These are phyloP conservation scores for Chaetomidium leptoderma DNA, from an alignment of 495 filamentous ascomycete species.

Conservation along the genomic window DNA sequence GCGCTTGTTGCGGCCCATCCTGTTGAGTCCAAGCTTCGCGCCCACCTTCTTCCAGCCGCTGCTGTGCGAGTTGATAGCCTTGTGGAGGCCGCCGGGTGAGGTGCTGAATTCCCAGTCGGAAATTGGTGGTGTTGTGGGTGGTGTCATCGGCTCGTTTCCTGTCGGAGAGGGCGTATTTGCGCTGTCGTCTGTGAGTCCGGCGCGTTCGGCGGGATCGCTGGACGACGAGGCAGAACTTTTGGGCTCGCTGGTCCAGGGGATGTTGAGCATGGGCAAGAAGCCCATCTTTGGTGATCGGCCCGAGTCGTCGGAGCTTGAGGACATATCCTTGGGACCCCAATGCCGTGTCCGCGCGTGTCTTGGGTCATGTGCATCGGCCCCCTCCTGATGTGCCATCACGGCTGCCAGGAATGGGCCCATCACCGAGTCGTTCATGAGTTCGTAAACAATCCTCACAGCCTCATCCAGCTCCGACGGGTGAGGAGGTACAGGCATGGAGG, in stretches of 20 bases:
- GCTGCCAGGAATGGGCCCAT: slow-evolving; percentile 76
- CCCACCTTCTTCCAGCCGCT: slow-evolving; percentile 83
- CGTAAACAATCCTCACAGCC: slow-evolving; percentile 89
- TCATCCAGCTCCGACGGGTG: slow-evolving; percentile 71
- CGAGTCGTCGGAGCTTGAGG: slow-evolving; percentile 31
- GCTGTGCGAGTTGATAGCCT: slow-evolving; percentile 48
- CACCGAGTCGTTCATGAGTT: slow-evolving; percentile 96
- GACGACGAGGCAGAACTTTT: slow-evolving; percentile 40
- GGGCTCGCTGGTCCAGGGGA: slow-evolving; percentile 34
- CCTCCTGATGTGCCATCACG: slow-evolving; percentile 36
- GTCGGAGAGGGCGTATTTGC: slow-evolving; percentile 49
- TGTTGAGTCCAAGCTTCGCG: slow-evolving; percentile 67
- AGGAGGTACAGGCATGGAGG: slow-evolving; percentile 61
- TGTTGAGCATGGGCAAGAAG: slow-evolving; percentile 43
- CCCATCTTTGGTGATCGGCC: slow-evolving; percentile 42
- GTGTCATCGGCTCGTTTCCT: slow-evolving; percentile 72
- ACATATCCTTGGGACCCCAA: slow-evolving; percentile 35
- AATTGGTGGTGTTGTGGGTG: slow-evolving; percentile 77
- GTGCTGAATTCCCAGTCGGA: slow-evolving; percentile 52
- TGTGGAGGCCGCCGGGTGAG: slow-evolving; percentile 49
- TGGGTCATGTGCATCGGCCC: slow-evolving; percentile 34
- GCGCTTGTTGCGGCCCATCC: slow-evolving; percentile 46
- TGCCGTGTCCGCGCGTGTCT: slow-evolving; percentile 40
- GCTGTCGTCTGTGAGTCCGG: slow-evolving; percentile 48
- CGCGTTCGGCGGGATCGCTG: slow-evolving; percentile 33